Evolutionary conservation across 257 asterid species (phyloP).

Genomic region (Primulina eburnea): DNA sequence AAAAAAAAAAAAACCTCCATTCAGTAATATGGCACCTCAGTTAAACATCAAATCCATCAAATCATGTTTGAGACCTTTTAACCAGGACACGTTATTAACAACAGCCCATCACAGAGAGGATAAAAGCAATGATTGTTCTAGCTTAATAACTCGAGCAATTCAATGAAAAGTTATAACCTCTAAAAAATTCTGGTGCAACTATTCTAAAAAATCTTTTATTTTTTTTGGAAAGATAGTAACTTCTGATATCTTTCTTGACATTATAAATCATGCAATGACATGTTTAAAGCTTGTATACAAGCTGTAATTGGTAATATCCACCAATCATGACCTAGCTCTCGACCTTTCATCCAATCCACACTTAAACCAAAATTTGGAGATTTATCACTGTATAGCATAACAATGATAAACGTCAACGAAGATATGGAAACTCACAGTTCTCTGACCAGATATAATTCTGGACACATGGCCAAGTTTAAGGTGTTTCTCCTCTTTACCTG

Average conservation of each 20-base stretch:
- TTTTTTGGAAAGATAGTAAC: not conserved
- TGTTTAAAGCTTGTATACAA: not conserved
- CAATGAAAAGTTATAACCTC: not conserved
- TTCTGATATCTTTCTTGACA: not conserved
- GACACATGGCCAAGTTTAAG: conserved; percentile 56
- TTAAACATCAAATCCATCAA: conserved; percentile 7
- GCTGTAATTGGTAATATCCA: not conserved
- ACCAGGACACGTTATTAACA: conserved; percentile 8
- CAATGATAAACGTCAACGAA: not conserved
- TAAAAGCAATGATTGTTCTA: conserved; percentile 16
- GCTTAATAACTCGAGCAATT: conserved; percentile 13
- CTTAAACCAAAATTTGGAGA: not conserved
- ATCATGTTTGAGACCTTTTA: conserved; percentile 13
- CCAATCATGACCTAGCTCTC: conserved; percentile 9
- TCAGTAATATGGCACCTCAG: not conserved
- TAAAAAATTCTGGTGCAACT: not conserved
- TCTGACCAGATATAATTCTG: conserved; percentile 63
- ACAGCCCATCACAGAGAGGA: conserved; percentile 15
- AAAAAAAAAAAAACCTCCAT: conserved; percentile 8
- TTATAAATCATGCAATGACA: conserved; percentile 2
- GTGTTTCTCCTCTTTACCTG: conserved; percentile 62
- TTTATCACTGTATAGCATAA: conserved; percentile 13
- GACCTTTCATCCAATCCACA: conserved; percentile 8
- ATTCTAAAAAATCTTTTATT: conserved; percentile 13
- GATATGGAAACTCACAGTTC: conserved; percentile 51